phyloP scores from a whole-genome alignment of 148 eudicot species.

The Vaccinium macrocarpon region DNA sequence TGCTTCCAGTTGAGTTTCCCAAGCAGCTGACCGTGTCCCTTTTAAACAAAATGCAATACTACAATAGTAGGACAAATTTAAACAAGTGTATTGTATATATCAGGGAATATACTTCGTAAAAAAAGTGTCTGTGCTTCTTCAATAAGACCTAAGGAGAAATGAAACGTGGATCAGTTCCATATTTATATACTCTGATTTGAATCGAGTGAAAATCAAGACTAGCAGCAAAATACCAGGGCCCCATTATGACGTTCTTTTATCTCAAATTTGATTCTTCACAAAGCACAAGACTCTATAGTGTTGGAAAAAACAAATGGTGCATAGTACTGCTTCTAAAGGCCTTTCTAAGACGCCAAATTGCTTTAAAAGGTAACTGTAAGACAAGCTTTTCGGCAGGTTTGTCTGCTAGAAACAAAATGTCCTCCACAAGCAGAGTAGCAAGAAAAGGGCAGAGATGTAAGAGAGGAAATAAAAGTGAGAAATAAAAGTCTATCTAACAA shows the following conservation, averaged over 20 bases:
- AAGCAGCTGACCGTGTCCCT: not conserved
- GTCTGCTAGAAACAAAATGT: not conserved
- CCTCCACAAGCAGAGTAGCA: not conserved
- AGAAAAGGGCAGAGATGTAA: not conserved
- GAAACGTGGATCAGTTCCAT: not conserved
- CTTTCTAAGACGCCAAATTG: not conserved
- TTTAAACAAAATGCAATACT: not conserved
- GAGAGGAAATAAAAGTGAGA: not conserved
- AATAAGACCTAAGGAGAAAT: not conserved
- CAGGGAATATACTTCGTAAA: not conserved
- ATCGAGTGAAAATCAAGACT: not conserved
- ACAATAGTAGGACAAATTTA: not conserved
- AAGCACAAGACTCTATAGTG: not conserved
- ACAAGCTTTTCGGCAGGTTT: not conserved
- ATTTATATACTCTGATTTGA: not conserved
- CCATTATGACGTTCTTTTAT: not conserved
- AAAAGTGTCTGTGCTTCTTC: not conserved
- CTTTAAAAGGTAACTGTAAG: not conserved
- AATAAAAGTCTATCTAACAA: not conserved
- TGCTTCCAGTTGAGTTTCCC: not conserved
- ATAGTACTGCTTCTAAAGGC: not conserved
- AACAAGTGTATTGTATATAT: not conserved
- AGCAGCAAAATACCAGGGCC: not conserved
- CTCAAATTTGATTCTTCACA: not conserved
- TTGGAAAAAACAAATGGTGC: not conserved